These are phyloP conservation scores for Stephania cephalantha DNA, from an alignment of 164 flowering plant species.

Conservation along the genomic window DNA sequence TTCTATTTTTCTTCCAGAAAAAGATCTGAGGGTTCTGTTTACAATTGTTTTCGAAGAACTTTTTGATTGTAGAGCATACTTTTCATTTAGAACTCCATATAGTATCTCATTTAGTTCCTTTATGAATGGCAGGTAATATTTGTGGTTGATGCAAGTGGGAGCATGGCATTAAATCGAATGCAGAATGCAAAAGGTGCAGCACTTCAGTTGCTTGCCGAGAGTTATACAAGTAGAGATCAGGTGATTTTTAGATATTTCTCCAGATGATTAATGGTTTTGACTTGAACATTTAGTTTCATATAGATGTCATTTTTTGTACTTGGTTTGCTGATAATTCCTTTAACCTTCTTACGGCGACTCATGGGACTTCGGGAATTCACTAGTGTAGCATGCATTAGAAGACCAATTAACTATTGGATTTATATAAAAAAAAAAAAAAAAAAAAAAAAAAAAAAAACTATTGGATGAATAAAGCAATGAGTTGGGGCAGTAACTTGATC, in stretches of 20 bases:
- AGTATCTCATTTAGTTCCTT: slow-evolving; percentile 8
- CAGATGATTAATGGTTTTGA: not conserved
- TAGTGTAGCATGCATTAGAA: not conserved
- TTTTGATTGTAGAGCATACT: not conserved
- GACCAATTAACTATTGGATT: not conserved
- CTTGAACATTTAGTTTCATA: slow-evolving; percentile 1
- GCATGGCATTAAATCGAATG: slow-evolving; percentile 98
- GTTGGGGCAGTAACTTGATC: not conserved
- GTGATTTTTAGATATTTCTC: slow-evolving; percentile 27
- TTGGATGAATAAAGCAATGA: not conserved
- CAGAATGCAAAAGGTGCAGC: slow-evolving; percentile 99
- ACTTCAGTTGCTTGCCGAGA: slow-evolving; percentile 84
- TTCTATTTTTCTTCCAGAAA: too few species aligned
- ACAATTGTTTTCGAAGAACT: not conserved
- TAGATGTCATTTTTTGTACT: not conserved
- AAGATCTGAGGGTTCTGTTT: not conserved
- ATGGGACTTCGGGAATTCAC: not conserved
- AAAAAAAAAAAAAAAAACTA: too few species aligned
- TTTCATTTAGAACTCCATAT: slow-evolving; percentile 1
- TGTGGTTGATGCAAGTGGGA: slow-evolving; percentile 99
- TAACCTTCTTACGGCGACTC: not conserved
- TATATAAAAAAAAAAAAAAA: too few species aligned
- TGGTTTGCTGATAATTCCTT: not conserved
- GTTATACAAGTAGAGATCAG: slow-evolving; percentile 99
- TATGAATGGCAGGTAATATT: slow-evolving; percentile 74